Evolutionary conservation across 2,329 filamentous ascomycete species (phyloP).

Genomic region (Microascus cirrosus): DNA sequence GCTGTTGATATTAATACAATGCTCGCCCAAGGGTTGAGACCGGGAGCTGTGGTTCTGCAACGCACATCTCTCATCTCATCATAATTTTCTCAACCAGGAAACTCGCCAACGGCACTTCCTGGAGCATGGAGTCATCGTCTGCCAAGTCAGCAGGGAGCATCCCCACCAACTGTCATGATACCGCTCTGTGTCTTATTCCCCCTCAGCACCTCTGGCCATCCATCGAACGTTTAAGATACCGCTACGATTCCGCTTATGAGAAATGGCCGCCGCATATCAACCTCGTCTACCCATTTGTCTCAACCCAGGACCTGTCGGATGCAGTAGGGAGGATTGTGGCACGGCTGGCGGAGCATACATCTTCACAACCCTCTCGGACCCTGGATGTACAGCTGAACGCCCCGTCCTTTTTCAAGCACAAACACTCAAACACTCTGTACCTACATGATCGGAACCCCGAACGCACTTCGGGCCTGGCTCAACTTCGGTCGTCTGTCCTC

Average conservation of each 20-base stretch:
- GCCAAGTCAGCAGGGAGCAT: not conserved
- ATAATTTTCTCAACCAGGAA: not conserved
- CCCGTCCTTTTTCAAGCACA: conserved; percentile 35
- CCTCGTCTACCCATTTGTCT: conserved; percentile 54
- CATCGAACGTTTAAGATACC: conserved; percentile 42
- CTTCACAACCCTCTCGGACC: not conserved
- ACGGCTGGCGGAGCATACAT: conserved; percentile 5
- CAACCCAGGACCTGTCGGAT: conserved; percentile 27
- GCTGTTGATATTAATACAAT: not conserved
- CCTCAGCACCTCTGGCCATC: conserved; percentile 32
- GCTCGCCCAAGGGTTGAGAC: too few relatives aligned
- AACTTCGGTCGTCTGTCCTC: conserved; percentile 23
- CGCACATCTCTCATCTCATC: not conserved
- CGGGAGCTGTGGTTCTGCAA: too few relatives aligned
- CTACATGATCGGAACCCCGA: conserved; percentile 19
- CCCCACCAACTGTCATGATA: conserved; percentile 33
- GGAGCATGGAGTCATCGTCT: not conserved
- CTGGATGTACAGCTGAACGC: conserved; percentile 23
- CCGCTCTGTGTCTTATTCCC: conserved; percentile 50
- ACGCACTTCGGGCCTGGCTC: conserved; percentile 12
- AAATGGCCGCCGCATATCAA: conserved; percentile 60
- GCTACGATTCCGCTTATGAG: conserved; percentile 49
- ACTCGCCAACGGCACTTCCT: not conserved
- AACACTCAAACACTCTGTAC: conserved; percentile 37
- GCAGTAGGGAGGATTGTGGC: conserved; percentile 28